phyloP scores from a whole-genome alignment of 768 basidiomycete genomes.

The Leccinum boreale region DNA sequence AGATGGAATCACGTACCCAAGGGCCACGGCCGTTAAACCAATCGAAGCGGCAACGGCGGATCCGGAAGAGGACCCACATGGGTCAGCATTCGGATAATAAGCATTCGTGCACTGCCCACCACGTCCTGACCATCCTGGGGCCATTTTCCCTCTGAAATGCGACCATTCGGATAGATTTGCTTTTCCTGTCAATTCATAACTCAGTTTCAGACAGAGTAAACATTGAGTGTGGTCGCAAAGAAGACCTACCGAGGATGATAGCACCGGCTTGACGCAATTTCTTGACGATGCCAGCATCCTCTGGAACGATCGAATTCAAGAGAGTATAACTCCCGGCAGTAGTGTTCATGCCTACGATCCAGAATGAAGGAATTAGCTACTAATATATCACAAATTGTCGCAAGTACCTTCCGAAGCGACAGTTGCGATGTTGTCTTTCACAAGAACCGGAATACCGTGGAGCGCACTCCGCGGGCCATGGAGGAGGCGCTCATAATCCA shows the following conservation, averaged over 20 bases:
- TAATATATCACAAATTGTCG: background rate
- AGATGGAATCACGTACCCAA: slow-evolving; percentile 28
- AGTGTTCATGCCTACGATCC: slow-evolving; percentile 36
- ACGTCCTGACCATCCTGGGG: slow-evolving; percentile 56
- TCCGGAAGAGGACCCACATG: slow-evolving; percentile 58
- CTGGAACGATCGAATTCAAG: slow-evolving; percentile 31
- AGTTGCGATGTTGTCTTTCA: slow-evolving; percentile 36
- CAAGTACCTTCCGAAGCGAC: slow-evolving; percentile 25
- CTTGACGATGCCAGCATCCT: slow-evolving; percentile 34
- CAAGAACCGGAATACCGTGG: slow-evolving; percentile 39
- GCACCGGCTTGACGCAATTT: slow-evolving; percentile 32
- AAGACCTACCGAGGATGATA: slow-evolving; percentile 32
- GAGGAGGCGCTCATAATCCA: slow-evolving; percentile 33
- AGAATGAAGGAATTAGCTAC: background rate
- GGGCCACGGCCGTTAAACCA: slow-evolving; percentile 44
- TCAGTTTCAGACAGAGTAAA: background rate
- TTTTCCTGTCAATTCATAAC: slow-evolving; percentile 37
- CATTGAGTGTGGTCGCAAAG: background rate
- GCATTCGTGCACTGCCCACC: slow-evolving; percentile 49
- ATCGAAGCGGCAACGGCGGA: slow-evolving; percentile 54
- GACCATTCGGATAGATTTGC: slow-evolving; percentile 56
- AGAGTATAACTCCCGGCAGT: slow-evolving; percentile 40
- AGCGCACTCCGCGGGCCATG: slow-evolving; percentile 29
- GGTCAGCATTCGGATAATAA: slow-evolving; percentile 49
- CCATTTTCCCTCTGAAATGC: slow-evolving; percentile 42